Conservation (phyloP, 441 rosid species). For the Flueggea neowawraea region DNA sequence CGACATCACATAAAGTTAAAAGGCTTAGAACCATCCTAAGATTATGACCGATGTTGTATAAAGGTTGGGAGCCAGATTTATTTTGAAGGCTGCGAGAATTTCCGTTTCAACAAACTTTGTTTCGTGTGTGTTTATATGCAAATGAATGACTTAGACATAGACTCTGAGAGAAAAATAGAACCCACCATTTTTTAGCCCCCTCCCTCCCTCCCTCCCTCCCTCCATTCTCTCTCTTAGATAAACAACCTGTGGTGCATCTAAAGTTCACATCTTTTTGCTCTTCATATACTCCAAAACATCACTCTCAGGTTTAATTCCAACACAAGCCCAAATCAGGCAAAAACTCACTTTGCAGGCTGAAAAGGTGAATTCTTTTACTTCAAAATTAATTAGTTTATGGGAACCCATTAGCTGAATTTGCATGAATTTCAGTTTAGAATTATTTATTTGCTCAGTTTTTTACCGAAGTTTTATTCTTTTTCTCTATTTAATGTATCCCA, state of each 20-base stretch:
- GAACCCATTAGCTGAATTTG: conserved; percentile 22
- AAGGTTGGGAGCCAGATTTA: no score
- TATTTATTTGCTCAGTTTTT: background rate
- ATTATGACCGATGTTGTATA: no score
- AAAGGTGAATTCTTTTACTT: background rate
- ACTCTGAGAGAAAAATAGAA: background rate
- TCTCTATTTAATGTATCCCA: conserved; percentile 7
- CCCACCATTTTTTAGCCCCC: conserved; percentile 7
- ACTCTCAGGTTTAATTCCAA: background rate
- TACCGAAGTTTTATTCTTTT: background rate
- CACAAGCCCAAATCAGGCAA: conserved; percentile 1
- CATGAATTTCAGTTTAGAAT: conserved; percentile 7
- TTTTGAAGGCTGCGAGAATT: background rate
- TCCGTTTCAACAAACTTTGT: conserved; percentile 12
- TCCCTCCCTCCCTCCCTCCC: no score
- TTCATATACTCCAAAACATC: conserved; percentile 2
- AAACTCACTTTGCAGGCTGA: background rate
- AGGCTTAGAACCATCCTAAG: no score
- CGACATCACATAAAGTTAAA: no score
- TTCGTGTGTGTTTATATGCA: no score
- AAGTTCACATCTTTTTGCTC: conserved; percentile 8
- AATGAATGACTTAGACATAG: no score
- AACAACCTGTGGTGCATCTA: conserved; percentile 43
- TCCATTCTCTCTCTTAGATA: conserved; percentile 30
- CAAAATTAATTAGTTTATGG: conserved; percentile 4